Conservation (phyloP, 805 yeast species). For the Candida parachauliodes region DNA sequence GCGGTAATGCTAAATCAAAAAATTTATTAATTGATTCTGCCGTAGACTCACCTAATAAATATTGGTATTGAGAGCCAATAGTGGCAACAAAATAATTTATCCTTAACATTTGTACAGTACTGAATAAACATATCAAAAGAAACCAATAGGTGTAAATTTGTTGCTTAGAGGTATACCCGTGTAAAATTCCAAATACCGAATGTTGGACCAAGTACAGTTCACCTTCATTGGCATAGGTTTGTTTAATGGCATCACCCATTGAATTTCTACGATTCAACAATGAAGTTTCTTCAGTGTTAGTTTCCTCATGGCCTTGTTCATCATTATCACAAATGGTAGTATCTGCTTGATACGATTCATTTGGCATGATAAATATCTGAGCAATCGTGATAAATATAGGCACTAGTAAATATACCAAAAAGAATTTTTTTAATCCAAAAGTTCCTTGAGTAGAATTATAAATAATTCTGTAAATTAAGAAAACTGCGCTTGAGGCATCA, state of each 20-base stretch:
- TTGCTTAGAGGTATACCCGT: conserved; percentile 46
- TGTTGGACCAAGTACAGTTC: conserved; percentile 32
- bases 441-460: conserved; percentile 29
- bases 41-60: conserved; percentile 34
- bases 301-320: conserved; percentile 10
- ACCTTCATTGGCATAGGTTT: conserved; percentile 51
- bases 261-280: conserved; percentile 48
- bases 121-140: conserved; percentile 43
- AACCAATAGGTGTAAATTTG: conserved; percentile 56
- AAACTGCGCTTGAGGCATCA: conserved; percentile 56
- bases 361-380: conserved; percentile 47
- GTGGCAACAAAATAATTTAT: conserved; percentile 59
- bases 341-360: conserved; percentile 45
- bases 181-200: conserved; percentile 50
- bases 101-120: conserved; percentile 56
- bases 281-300: conserved; percentile 14
- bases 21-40: conserved; percentile 43
- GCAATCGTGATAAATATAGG: conserved; percentile 47
- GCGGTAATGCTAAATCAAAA: conserved; percentile 52
- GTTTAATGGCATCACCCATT: conserved; percentile 54
- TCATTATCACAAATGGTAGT: conserved; percentile 24
- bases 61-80: conserved; percentile 51
- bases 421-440: conserved; percentile 43
- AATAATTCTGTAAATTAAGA: conserved; percentile 43
- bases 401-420: conserved; percentile 44